Percentiles rank a stretch among this genome's conserved stretches.
phyloP scores from a whole-genome alignment of 2,329 filamentous ascomycete species.

The Fusarium tupiense region DNA sequence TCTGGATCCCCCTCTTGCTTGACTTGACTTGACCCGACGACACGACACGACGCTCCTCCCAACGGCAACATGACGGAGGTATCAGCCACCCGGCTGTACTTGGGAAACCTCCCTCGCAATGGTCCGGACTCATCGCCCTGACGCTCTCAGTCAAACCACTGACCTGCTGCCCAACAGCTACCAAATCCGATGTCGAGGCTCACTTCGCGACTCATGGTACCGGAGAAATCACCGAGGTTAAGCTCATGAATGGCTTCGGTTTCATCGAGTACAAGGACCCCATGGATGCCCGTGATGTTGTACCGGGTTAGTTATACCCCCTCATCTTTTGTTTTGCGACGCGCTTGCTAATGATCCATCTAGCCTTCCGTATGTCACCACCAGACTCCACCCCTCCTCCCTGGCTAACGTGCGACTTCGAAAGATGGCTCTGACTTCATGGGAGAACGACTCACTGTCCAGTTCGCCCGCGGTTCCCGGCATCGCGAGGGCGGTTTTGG shows the following conservation, averaged over 20 bases:
- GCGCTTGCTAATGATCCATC: conserved; percentile 31
- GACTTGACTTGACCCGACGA: conserved; percentile 10
- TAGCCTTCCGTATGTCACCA: conserved; percentile 70
- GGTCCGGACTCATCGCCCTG: conserved; percentile 65
- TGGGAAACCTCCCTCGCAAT: conserved; percentile 96
- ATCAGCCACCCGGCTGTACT: conserved; percentile 92
- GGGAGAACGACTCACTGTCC: conserved; percentile 95
- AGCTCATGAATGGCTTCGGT: conserved; percentile 99
- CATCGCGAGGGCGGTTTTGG: conserved; percentile 62
- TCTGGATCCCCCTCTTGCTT: conserved; percentile 29
- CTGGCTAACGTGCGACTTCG: conserved; percentile 39
- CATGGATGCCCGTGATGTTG: conserved; percentile 97
- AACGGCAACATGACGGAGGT: conserved; percentile 79
- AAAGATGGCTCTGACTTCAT: conserved; percentile 97
- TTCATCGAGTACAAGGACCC: conserved; percentile 99
- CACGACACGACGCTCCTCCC: conserved; percentile 20
- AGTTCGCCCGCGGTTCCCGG: conserved; percentile 91
- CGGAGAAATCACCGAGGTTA: conserved; percentile 98
- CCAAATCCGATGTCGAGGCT: conserved; percentile 94
- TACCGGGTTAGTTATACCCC: conserved; percentile 78
- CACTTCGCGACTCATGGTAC: conserved; percentile 97
- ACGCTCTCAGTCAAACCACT: conserved; percentile 51
- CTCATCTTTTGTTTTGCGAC: conserved; percentile 25
- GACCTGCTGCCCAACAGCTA: conserved; percentile 72
- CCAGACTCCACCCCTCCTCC: conserved; percentile 20